Base-by-base conservation (phyloP, 495 filamentous ascomycete species). In the Immersiella caudata region DNA sequence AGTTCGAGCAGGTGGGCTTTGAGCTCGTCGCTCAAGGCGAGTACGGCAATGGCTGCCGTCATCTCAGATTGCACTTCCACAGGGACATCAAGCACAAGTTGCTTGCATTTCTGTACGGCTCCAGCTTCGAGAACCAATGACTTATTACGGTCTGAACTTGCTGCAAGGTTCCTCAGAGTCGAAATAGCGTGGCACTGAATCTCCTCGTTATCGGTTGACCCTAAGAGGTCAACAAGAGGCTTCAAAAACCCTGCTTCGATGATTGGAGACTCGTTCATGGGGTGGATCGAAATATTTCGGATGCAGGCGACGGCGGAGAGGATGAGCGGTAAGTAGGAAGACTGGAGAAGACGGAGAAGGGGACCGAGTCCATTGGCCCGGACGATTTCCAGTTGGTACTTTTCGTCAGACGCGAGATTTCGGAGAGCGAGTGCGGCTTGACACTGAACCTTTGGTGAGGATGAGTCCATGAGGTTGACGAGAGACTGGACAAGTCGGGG, bases 171-270 rank as follows among this genome's bases (percentile, higher is more conserved):
- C 59, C 95, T 87, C 20, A 99, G 88, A 0, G 95, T 99, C 8
- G 96, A 98, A 67, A 99, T 98, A 40, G 95, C 96, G 72, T 99
- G 95, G 73, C 95, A 99, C 75, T 99, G 95, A 40, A 99, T 98
- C 74, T 99, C 95, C 78, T 99, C 95, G 72, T 97, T 97, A 70
- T 98, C 96, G 9, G 93, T 97, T 7, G 93, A 93, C 27, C 94
- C 95, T 21, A 99, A 84, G 8, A 99, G 84, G 65, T 97, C 95
- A 21, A 99, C 96, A 64, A 99, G 78, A 1, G 95, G 95, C 73
- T 91, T 93, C 57, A 99, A 77, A 75, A 99, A 98, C 36, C 94
- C 95, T 12, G 95, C 95, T 72, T 99, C 96, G 67, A 99, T 99
- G 65, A 99, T 98, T 0, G 95, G 96, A n/a, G 93, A 97, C 79